phyloP scores from a whole-genome alignment of 768 basidiomycete species.

The Leccinum longicurvipes region DNA sequence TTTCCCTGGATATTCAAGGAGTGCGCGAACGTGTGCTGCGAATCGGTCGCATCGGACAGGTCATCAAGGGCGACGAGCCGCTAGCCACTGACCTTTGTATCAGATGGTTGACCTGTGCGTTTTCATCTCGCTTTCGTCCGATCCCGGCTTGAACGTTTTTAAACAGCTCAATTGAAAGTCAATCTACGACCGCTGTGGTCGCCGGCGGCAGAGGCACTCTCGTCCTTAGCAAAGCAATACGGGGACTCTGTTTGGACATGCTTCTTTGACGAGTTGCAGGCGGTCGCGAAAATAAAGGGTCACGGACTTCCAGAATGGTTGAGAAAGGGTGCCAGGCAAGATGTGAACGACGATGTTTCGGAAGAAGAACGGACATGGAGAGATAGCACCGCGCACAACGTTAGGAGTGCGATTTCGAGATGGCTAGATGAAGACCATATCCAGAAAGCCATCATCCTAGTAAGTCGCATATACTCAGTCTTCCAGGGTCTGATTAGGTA shows the following conservation, averaged over 20 bases:
- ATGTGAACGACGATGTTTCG: slow-evolving; percentile 34
- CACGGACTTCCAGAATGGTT: slow-evolving; percentile 24
- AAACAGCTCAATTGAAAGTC: slow-evolving; percentile 83
- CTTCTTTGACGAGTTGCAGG: slow-evolving; percentile 60
- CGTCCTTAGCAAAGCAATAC: slow-evolving; percentile 48
- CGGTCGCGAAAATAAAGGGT: slow-evolving; percentile 17
- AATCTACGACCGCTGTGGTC: slow-evolving; percentile 90
- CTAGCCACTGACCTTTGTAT: slow-evolving; percentile 58
- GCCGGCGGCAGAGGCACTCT: slow-evolving; percentile 69
- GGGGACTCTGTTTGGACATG: slow-evolving; percentile 71
- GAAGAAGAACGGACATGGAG: slow-evolving; percentile 77
- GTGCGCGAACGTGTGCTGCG: slow-evolving; percentile 81
- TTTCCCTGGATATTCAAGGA: slow-evolving; percentile 72
- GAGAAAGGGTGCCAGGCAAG: slow-evolving; percentile 18
- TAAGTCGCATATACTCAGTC: slow-evolving; percentile 16
- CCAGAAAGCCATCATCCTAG: slow-evolving; percentile 33
- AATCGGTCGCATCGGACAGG: slow-evolving; percentile 67
- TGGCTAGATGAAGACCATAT: slow-evolving; percentile 42
- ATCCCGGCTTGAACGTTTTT: background rate
- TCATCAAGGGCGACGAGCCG: slow-evolving; percentile 50
- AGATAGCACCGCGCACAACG: slow-evolving; percentile 67
- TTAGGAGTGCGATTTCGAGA: slow-evolving; percentile 44
- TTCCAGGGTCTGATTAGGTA: background rate
- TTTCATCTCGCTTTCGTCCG: background rate
- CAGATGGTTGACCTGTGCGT: slow-evolving; percentile 71